These are phyloP conservation scores for Citrullus mucosospermus DNA, from an alignment of 306 rosid genomes.

Conservation along the genomic window DNA sequence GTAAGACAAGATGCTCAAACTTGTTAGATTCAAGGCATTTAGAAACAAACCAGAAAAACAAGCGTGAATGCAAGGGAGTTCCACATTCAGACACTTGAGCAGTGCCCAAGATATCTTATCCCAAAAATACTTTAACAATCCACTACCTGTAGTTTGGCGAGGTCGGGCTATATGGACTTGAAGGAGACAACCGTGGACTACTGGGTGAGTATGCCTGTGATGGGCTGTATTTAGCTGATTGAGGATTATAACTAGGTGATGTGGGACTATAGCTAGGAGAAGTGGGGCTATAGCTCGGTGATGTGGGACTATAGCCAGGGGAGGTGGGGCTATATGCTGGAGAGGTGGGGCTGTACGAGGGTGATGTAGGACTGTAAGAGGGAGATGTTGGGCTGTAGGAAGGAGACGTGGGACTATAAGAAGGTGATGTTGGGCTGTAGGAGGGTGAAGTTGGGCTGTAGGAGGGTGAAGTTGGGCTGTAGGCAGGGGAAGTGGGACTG, in stretches of 20 bases:
- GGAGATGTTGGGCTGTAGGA: slow-evolving; percentile 84
- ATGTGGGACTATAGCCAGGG: slow-evolving; percentile 58
- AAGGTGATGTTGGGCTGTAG: slow-evolving; percentile 64
- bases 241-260: slow-evolving; percentile 88
- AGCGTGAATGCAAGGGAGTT: background rate
- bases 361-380: slow-evolving; percentile 72
- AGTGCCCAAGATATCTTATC: background rate
- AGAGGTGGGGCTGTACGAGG: slow-evolving; percentile 61
- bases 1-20: background rate
- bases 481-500: slow-evolving; percentile 74
- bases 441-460: slow-evolving; percentile 61
- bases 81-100: background rate
- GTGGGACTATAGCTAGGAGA: slow-evolving; percentile 68
- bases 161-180: slow-evolving; percentile 95
- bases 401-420: slow-evolving; percentile 75
- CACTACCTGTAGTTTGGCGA: slow-evolving; percentile 87
- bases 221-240: slow-evolving; percentile 90
- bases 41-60: background rate
- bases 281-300: slow-evolving; percentile 58
- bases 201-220: slow-evolving; percentile 91
- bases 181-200: slow-evolving; percentile 85
- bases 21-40: slow-evolving; percentile 6
- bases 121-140: slow-evolving; percentile 3
- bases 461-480: slow-evolving; percentile 60
- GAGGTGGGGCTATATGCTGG: slow-evolving; percentile 59